Percentiles rank a stretch among this genome's conserved stretches.
Evolutionary conservation across 2,329 filamentous ascomycete species (phyloP).

Genomic region (Venturia carpophila): DNA sequence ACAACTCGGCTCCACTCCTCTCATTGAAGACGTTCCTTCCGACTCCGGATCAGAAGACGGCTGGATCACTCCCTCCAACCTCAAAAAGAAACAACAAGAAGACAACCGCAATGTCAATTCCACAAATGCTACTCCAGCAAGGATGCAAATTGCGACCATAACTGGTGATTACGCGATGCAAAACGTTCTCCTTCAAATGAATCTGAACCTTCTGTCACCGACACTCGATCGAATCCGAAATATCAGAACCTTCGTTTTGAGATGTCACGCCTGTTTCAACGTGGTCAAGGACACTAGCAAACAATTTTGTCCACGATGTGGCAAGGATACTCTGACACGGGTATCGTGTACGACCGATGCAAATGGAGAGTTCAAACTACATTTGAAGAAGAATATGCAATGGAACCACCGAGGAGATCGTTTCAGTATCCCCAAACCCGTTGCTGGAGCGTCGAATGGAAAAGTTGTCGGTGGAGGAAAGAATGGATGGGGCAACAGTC

Average conservation of each 20-base stretch:
- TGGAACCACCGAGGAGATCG: conserved; percentile 91
- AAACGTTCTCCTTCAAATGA: conserved; percentile 90
- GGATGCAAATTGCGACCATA: conserved; percentile 55
- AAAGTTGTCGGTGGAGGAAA: conserved; percentile 68
- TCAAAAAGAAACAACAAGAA: conserved; percentile 72
- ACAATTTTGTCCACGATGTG: conserved; percentile 90
- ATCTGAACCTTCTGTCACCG: conserved; percentile 78
- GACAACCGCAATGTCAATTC: conserved; percentile 45
- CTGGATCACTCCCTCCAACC: conserved; percentile 92
- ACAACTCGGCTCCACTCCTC: not conserved
- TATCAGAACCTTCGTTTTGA: conserved; percentile 80
- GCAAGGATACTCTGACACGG: conserved; percentile 76
- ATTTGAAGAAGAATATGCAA: conserved; percentile 91
- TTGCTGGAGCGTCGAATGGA: conserved; percentile 71
- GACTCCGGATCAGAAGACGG: conserved; percentile 53
- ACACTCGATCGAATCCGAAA: conserved; percentile 71
- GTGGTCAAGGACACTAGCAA: conserved; percentile 74
- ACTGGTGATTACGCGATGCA: conserved; percentile 98
- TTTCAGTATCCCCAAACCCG: conserved; percentile 87
- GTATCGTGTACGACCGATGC: conserved; percentile 74
- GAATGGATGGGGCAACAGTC: conserved; percentile 72
- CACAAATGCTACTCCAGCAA: conserved; percentile 5
- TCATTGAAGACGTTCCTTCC: not conserved
- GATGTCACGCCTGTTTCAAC: conserved; percentile 90
- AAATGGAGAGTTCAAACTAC: conserved; percentile 71